Percentiles rank a stretch among this genome's conserved stretches.
Evolutionary conservation across 2,329 filamentous ascomycete species (phyloP).

Genomic region (Cladorrhinum sp.): DNA sequence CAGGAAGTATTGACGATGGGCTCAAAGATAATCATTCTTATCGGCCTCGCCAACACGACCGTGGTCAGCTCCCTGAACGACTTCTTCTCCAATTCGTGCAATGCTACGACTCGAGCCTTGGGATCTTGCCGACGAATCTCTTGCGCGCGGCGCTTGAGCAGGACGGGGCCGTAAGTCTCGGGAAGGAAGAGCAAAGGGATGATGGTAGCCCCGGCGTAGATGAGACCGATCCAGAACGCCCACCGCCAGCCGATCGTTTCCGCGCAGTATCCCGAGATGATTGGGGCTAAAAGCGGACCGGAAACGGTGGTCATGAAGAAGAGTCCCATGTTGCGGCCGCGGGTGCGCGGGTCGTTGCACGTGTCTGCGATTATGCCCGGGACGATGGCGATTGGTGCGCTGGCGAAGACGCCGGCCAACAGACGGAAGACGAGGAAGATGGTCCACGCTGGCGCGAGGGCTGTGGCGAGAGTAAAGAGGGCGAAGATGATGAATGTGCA

Average conservation of each 20-base stretch:
- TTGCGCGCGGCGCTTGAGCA: conserved; percentile 55
- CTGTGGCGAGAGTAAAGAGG: conserved; percentile 54
- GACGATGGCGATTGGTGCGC: conserved; percentile 60
- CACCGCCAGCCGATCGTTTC: conserved; percentile 63
- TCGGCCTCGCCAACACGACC: conserved; percentile 67
- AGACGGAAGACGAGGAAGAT: conserved; percentile 55
- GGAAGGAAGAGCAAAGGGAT: conserved; percentile 60
- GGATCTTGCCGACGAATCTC: conserved; percentile 55
- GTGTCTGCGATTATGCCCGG: conserved; percentile 65
- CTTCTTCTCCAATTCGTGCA: conserved; percentile 60
- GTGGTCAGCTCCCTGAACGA: conserved; percentile 58
- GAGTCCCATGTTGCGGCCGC: conserved; percentile 59
- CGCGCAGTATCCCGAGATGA: conserved; percentile 61
- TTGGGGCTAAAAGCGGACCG: conserved; percentile 64
- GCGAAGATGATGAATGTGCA: conserved; percentile 47
- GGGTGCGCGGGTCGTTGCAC: conserved; percentile 52
- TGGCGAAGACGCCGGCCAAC: conserved; percentile 51
- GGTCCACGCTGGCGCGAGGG: conserved; percentile 50
- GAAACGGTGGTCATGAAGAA: conserved; percentile 65
- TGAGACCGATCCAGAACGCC: conserved; percentile 68
- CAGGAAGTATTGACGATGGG: conserved; percentile 70
- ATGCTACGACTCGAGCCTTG: conserved; percentile 51
- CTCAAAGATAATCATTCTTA: conserved; percentile 70
- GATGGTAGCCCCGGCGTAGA: conserved; percentile 62
- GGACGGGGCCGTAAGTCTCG: conserved; percentile 59